Percentiles rank a stretch among this genome's conserved stretches.
Conservation (phyloP, 2,329 filamentous ascomycete genomes). For the Colletotrichum tofieldiae region DNA sequence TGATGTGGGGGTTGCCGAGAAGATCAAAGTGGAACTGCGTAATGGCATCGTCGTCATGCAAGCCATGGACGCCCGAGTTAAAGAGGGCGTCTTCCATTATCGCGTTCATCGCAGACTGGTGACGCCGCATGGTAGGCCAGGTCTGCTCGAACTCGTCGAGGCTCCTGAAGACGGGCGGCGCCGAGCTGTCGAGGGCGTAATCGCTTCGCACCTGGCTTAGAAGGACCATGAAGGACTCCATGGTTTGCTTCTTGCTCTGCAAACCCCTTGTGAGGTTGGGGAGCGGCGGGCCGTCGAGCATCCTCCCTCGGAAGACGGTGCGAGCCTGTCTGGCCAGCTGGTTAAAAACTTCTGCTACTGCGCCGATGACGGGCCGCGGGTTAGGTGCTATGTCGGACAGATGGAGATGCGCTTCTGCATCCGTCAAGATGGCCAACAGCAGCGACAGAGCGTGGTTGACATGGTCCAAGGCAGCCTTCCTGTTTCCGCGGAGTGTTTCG, state of each 20-base stretch:
- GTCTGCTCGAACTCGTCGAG: slow-evolving; percentile 48
- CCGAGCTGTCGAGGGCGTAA: slow-evolving; percentile 21
- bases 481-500: slow-evolving; percentile 51
- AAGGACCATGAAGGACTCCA: slow-evolving; percentile 49
- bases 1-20: slow-evolving; percentile 43
- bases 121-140: slow-evolving; percentile 42
- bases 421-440: slow-evolving; percentile 51
- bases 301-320: slow-evolving; percentile 45
- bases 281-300: slow-evolving; percentile 45
- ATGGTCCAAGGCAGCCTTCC: slow-evolving; percentile 52
- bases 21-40: slow-evolving; percentile 41
- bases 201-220: slow-evolving; percentile 45
- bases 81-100: slow-evolving; percentile 45
- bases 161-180: slow-evolving; percentile 45
- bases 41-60: slow-evolving; percentile 38
- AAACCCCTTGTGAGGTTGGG: slow-evolving; percentile 47
- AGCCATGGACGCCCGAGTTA: slow-evolving; percentile 29
- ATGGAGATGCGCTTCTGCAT: slow-evolving; percentile 40
- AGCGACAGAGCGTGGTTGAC: slow-evolving; percentile 55
- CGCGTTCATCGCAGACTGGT: slow-evolving; percentile 41
- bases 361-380: slow-evolving; percentile 46
- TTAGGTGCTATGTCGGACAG: slow-evolving; percentile 45
- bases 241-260: slow-evolving; percentile 44
- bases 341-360: slow-evolving; percentile 47
- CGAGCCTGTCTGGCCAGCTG: slow-evolving; percentile 46